A percentile compares a stretch with the other conserved stretches of the same genome.
These are phyloP conservation scores for Eucalyptus curtisii DNA, from an alignment of 345 rosid species.

Conservation along the genomic window DNA sequence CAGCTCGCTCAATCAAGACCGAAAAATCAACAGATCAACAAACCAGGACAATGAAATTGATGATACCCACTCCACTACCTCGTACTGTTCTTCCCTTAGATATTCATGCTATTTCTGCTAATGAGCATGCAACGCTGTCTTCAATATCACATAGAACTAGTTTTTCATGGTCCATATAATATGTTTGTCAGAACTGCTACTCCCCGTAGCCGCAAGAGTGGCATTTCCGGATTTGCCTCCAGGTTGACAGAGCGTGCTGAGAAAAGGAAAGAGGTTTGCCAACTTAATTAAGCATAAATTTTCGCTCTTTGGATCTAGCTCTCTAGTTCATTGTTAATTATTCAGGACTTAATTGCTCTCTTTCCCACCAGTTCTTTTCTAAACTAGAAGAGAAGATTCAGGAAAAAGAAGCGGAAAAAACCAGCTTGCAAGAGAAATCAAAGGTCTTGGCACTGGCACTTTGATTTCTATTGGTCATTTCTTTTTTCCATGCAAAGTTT, in stretches of 20 bases:
- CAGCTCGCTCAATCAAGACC: neutral
- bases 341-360: too few relatives aligned
- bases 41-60: conserved; percentile 55
- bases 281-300: neutral
- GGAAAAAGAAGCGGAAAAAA: conserved; percentile 79
- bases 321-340: neutral
- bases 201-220: conserved; percentile 37
- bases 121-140: neutral
- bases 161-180: neutral
- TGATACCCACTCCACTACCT: conserved; percentile 68
- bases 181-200: conserved; percentile 41
- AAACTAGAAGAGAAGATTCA: conserved; percentile 94
- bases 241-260: conserved; percentile 97
- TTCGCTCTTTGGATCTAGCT: neutral
- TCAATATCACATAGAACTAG: neutral
- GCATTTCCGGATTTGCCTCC: conserved; percentile 73
- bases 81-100: conserved; percentile 33
- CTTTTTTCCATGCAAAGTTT: neutral
- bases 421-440: conserved; percentile 75
- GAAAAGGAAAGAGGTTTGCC: conserved; percentile 76
- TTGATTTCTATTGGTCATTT: neutral
- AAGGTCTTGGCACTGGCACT: conserved; percentile 32
- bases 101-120: neutral
- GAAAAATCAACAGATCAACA: neutral
- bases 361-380: conserved; percentile 52